Conservation (phyloP, 2,329 filamentous ascomycete species). For the Pestalotiopsis sp. region DNA sequence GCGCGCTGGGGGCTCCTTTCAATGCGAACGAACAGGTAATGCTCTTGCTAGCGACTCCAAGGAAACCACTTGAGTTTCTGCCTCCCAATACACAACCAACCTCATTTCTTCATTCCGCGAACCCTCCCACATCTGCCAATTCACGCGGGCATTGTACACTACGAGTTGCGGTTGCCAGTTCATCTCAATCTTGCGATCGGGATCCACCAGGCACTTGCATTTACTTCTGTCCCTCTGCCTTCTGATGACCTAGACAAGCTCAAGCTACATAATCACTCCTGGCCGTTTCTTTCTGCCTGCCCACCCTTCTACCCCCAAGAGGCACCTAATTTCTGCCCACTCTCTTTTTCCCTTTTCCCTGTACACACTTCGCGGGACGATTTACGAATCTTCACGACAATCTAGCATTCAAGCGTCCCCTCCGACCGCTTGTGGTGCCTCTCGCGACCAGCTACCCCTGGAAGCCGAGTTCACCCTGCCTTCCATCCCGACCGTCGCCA, state of each 20-base stretch:
- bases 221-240: constrained; percentile 22
- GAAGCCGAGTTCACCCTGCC: background rate
- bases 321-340: constrained; percentile 9
- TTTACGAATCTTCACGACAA: constrained; percentile 6
- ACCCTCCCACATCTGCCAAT: constrained; percentile 10
- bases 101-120: constrained; percentile 11
- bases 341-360: constrained; percentile 4
- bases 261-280: constrained; percentile 24
- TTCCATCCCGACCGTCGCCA: background rate
- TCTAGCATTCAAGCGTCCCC: background rate
- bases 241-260: constrained; percentile 16
- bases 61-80: constrained; percentile 22
- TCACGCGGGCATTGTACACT: constrained; percentile 22
- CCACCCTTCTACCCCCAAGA: background rate
- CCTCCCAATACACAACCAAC: constrained; percentile 20
- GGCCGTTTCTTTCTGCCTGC: constrained; percentile 19
- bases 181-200: constrained; percentile 15
- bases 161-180: constrained; percentile 14
- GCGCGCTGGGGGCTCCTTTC: constrained; percentile 22
- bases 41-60: constrained; percentile 24
- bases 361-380: constrained; percentile 11
- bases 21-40: constrained; percentile 33
- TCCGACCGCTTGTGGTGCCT: constrained; percentile 8
- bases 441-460: background rate
- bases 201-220: constrained; percentile 20